A percentile compares a stretch with the other conserved stretches of the same genome.
These are phyloP conservation scores for Piper betle DNA, from an alignment of 164 flowering plant species.

Conservation along the genomic window DNA sequence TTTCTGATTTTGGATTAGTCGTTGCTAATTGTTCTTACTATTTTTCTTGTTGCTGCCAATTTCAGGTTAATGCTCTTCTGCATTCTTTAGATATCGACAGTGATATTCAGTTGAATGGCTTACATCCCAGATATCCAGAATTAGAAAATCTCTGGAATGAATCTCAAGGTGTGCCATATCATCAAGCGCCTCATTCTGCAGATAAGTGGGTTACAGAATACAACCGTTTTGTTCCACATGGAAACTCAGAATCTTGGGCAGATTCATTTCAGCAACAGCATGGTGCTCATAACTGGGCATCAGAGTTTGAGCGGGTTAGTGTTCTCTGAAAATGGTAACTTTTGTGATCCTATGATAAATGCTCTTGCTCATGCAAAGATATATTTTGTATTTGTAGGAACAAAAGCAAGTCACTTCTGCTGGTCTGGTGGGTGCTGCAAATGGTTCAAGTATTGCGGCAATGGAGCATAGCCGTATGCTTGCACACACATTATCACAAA, in stretches of 20 bases:
- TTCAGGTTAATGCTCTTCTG: slow-evolving; percentile 73
- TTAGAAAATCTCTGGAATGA: slow-evolving; percentile 90
- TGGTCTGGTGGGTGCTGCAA: slow-evolving; percentile 42
- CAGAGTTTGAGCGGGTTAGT: slow-evolving; percentile 85
- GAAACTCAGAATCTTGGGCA: slow-evolving; percentile 61
- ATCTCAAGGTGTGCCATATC: slow-evolving; percentile 40
- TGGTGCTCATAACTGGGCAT: slow-evolving; percentile 84
- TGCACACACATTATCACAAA: slow-evolving; percentile 86
- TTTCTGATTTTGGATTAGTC: neutral
- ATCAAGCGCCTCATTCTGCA: slow-evolving; percentile 28
- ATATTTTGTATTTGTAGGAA: slow-evolving; percentile 27
- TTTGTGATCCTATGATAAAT: no score
- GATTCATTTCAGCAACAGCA: slow-evolving; percentile 73
- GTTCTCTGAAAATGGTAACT: neutral
- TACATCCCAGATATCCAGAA: slow-evolving; percentile 63
- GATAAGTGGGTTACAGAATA: slow-evolving; percentile 78
- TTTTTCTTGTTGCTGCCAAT: neutral
- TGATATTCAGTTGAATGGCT: slow-evolving; percentile 40
- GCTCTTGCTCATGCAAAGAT: no score
- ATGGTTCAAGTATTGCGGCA: slow-evolving; percentile 48
- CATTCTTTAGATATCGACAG: slow-evolving; percentile 77
- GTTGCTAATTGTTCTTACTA: neutral
- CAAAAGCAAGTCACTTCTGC: slow-evolving; percentile 45
- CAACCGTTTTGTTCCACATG: slow-evolving; percentile 33
- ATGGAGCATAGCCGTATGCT: slow-evolving; percentile 93